These are phyloP conservation scores for Dryadomyces quercivorus DNA, from an alignment of 2,329 filamentous ascomycete species.

Conservation along the genomic window DNA sequence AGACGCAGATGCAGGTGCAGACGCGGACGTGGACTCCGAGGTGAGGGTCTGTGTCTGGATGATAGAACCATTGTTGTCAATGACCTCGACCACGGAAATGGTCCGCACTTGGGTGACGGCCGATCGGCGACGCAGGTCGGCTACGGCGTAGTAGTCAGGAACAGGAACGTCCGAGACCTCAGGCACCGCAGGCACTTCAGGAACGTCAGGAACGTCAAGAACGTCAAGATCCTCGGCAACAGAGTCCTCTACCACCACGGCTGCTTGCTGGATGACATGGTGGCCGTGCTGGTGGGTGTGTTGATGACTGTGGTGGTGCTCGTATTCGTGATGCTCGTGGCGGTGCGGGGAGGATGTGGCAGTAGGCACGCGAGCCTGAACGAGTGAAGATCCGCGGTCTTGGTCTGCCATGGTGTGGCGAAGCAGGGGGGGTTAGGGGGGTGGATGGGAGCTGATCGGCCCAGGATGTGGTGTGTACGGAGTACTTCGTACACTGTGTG, in stretches of 20 bases:
- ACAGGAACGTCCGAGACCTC: constrained; percentile 12
- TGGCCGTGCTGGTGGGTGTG: neutral
- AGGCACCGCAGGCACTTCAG: neutral
- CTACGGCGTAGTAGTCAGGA: constrained; percentile 9
- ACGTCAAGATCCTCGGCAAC: neutral
- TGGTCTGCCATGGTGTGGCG: constrained; percentile 33
- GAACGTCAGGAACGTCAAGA: neutral
- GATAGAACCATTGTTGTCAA: constrained; percentile 34
- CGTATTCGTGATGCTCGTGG: constrained; percentile 4
- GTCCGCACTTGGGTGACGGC: constrained; percentile 37
- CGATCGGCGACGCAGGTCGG: constrained; percentile 14
- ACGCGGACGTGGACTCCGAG: constrained; percentile 9
- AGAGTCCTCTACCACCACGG: neutral
- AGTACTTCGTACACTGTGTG: neutral
- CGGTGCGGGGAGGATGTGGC: neutral
- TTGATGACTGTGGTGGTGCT: constrained; percentile 14
- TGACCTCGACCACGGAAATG: constrained; percentile 39
- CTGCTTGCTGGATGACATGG: neutral
- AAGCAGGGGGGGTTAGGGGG: constrained; percentile 9
- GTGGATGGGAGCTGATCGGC: neutral
- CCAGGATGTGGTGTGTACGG: neutral
- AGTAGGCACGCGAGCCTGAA: constrained; percentile 27
- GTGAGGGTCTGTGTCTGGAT: constrained; percentile 29
- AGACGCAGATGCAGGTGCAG: neutral
- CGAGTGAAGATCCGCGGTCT: constrained; percentile 33